These are phyloP conservation scores for Amphirosellinia nigrospora DNA, from an alignment of 495 filamentous ascomycete species.

Conservation along the genomic window DNA sequence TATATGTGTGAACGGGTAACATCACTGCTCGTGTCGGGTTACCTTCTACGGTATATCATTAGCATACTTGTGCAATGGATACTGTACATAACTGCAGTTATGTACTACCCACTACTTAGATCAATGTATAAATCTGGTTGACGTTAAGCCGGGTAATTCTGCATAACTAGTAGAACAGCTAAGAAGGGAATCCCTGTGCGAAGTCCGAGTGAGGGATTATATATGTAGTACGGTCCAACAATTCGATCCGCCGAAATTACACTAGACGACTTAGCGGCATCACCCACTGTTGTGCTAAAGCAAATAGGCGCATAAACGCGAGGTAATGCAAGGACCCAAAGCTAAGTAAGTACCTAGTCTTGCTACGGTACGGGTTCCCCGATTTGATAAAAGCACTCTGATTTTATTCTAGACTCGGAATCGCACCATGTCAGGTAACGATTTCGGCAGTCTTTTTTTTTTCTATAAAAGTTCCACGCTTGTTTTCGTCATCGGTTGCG, in stretches of 20 bases:
- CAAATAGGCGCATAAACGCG: no score
- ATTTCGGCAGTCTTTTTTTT: background rate
- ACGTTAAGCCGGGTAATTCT: background rate
- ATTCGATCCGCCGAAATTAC: background rate
- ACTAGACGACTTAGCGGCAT: background rate
- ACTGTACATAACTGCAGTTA: no score
- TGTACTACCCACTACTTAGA: background rate
- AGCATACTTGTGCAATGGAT: no score
- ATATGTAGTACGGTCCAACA: no score
- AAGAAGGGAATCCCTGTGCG: background rate
- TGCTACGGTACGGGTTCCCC: background rate
- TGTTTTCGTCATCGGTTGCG: background rate
- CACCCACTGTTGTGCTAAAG: background rate
- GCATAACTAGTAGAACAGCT: slow-evolving; percentile 12
- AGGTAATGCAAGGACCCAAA: slow-evolving; percentile 7
- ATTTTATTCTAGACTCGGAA: no score
- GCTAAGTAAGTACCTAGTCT: no score
- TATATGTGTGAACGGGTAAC: background rate
- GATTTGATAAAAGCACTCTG: background rate
- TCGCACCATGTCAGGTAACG: background rate
- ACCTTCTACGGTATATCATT: background rate
- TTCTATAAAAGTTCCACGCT: background rate
- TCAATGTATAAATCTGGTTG: background rate
- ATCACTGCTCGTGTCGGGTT: background rate
- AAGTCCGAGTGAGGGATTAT: background rate